phyloP scores from a whole-genome alignment of 2,329 filamentous ascomycete species.

The Claviceps sp. region DNA sequence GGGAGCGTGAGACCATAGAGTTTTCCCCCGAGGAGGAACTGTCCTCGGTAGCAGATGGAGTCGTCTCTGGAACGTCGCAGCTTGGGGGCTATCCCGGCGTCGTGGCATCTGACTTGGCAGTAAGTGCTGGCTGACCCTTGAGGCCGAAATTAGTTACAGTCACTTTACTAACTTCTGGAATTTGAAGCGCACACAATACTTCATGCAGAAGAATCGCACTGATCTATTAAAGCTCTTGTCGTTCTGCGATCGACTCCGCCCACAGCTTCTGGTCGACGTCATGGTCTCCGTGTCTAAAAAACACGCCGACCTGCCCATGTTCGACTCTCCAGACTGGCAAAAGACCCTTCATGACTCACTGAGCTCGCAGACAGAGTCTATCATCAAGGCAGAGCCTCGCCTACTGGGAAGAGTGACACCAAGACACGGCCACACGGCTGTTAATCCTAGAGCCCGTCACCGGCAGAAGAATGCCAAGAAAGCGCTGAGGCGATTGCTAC shows the following conservation, averaged over 20 bases:
- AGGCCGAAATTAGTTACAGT: too few relatives aligned
- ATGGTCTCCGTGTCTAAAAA: slow-evolving; percentile 28
- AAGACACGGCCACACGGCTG: slow-evolving; percentile 18
- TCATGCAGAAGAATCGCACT: slow-evolving; percentile 21
- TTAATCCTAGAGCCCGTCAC: slow-evolving; percentile 15
- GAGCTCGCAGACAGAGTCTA: not conserved
- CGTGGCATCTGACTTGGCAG: slow-evolving; percentile 19
- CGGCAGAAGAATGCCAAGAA: slow-evolving; percentile 21
- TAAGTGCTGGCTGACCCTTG: slow-evolving; percentile 12
- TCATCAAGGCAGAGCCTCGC: slow-evolving; percentile 3
- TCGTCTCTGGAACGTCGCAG: slow-evolving; percentile 21
- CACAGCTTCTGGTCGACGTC: slow-evolving; percentile 27
- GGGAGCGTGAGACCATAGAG: slow-evolving; percentile 14
- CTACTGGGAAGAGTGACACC: slow-evolving; percentile 10
- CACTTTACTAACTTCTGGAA: not conserved
- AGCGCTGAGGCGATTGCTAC: slow-evolving; percentile 17
- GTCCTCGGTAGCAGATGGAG: slow-evolving; percentile 17
- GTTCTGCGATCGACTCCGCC: slow-evolving; percentile 27
- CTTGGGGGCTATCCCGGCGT: slow-evolving; percentile 26
- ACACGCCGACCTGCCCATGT: slow-evolving; percentile 29
- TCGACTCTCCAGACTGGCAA: slow-evolving; percentile 28
- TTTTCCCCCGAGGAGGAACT: slow-evolving; percentile 19
- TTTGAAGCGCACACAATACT: slow-evolving; percentile 25
- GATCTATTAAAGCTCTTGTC: slow-evolving; percentile 27
- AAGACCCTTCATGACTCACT: slow-evolving; percentile 4